A percentile compares a stretch with the other conserved stretches of the same genome.
These are phyloP conservation scores for Trypanosoma avium DNA, from an alignment of 208 protist genomes.

Conservation along the genomic window DNA sequence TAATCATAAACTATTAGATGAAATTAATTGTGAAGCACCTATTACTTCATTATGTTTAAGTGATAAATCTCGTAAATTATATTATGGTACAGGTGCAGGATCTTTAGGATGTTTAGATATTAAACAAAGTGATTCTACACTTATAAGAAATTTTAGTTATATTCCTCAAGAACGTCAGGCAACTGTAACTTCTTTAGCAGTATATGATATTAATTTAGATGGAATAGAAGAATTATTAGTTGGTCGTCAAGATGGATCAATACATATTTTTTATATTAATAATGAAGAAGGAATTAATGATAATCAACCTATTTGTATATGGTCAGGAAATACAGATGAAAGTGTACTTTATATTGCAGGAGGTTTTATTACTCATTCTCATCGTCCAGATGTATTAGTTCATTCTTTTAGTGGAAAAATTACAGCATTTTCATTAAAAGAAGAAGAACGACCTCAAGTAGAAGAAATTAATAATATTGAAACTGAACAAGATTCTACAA, in stretches of 20 bases:
- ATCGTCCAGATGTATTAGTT: constrained; percentile 46
- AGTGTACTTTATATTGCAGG: constrained; percentile 62
- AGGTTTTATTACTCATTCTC: constrained; percentile 51
- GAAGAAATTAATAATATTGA: constrained; percentile 22
- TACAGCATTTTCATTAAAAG: constrained; percentile 56
- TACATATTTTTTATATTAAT: constrained; percentile 57
- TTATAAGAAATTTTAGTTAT: constrained; percentile 32
- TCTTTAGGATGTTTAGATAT: constrained; percentile 60
- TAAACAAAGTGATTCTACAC: constrained; percentile 20
- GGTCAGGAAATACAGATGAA: constrained; percentile 52
- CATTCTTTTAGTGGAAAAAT: constrained; percentile 79
- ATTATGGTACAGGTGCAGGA: constrained; percentile 80
- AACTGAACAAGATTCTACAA: constrained; percentile 21
- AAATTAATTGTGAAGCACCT: constrained; percentile 70
- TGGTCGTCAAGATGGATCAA: constrained; percentile 72
- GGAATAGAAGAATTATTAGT: constrained; percentile 67
- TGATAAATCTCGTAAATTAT: constrained; percentile 30
- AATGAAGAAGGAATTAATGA: constrained; percentile 4
- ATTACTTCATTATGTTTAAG: constrained; percentile 57
- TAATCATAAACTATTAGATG: constrained; percentile 53
- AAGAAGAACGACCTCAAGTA: constrained; percentile 27
- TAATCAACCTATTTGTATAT: constrained; percentile 25
- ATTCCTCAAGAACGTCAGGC: constrained; percentile 26
- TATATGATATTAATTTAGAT: constrained; percentile 68
- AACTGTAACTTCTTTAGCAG: constrained; percentile 47